These are phyloP conservation scores for Linnemannia elongata DNA, from an alignment of 192 early-diverging fungal genomes.

Conservation along the genomic window DNA sequence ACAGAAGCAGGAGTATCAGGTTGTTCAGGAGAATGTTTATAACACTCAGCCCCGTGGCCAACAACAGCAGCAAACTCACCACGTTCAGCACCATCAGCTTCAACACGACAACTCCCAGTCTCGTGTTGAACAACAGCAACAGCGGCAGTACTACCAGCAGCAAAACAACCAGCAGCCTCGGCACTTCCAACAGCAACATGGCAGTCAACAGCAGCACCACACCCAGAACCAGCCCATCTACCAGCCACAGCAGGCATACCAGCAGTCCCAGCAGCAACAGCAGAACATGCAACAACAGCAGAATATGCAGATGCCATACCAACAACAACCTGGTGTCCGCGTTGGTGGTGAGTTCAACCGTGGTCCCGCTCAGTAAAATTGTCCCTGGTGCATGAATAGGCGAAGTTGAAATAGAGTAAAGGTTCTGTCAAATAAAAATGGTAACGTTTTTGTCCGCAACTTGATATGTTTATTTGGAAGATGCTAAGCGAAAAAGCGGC, in stretches of 20 bases:
- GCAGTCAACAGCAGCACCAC: background rate
- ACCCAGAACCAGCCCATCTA: background rate
- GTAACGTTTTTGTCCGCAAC: too few species aligned
- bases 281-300: background rate
- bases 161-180: background rate
- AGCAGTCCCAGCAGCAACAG: background rate
- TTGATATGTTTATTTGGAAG: too few species aligned
- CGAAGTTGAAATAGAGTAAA: too few species aligned
- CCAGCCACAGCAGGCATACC: background rate
- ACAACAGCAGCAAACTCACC: background rate
- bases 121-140: background rate
- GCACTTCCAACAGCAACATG: background rate
- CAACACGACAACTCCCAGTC: background rate
- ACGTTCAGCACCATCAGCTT: background rate
- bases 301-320: background rate
- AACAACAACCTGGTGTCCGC: background rate
- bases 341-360: background rate
- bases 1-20: background rate
- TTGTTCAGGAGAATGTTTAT: background rate
- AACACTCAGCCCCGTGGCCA: background rate
- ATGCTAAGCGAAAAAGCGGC: too few species aligned
- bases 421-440: too few species aligned
- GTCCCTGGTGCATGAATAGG: too few species aligned
- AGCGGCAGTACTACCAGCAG: background rate
- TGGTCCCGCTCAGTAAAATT: background rate